Conservation (phyloP, 495 filamentous ascomycete genomes). For the Penicillium samsonianum region DNA sequence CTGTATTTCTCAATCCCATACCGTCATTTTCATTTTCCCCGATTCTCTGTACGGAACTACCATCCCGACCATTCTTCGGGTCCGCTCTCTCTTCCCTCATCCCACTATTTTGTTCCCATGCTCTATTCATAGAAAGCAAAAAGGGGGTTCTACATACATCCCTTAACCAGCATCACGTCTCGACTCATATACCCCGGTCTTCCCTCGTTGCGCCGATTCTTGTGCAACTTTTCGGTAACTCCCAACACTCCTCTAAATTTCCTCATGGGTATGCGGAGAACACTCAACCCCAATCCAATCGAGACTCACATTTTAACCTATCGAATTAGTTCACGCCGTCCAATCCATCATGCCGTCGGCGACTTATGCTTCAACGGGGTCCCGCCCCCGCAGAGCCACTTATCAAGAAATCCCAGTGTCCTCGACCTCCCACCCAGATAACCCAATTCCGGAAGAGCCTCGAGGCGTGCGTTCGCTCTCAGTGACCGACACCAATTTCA, state of each 20-base stretch:
- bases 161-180: background rate
- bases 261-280: constrained; percentile 23
- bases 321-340: constrained; percentile 39
- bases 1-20: background rate
- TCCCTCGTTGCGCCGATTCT: background rate
- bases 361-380: constrained; percentile 27
- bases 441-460: constrained; percentile 59
- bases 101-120: constrained; percentile 21
- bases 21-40: constrained; percentile 21
- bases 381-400: constrained; percentile 30
- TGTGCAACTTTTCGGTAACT: background rate
- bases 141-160: background rate
- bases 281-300: constrained; percentile 1
- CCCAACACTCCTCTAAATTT: background rate
- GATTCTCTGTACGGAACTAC: constrained; percentile 27
- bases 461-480: constrained; percentile 43
- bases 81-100: constrained; percentile 29
- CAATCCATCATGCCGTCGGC: constrained; percentile 32
- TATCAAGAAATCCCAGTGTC: constrained; percentile 44
- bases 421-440: constrained; percentile 55
- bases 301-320: constrained; percentile 1
- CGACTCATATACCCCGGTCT: background rate
- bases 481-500: constrained; percentile 44
- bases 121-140: constrained; percentile 5
- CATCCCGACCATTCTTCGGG: constrained; percentile 32